A percentile compares a stretch with the other conserved stretches of the same genome.
Evolutionary conservation across 2,329 filamentous ascomycete genomes (phyloP).

Genomic region (Colletotrichum sp.): DNA sequence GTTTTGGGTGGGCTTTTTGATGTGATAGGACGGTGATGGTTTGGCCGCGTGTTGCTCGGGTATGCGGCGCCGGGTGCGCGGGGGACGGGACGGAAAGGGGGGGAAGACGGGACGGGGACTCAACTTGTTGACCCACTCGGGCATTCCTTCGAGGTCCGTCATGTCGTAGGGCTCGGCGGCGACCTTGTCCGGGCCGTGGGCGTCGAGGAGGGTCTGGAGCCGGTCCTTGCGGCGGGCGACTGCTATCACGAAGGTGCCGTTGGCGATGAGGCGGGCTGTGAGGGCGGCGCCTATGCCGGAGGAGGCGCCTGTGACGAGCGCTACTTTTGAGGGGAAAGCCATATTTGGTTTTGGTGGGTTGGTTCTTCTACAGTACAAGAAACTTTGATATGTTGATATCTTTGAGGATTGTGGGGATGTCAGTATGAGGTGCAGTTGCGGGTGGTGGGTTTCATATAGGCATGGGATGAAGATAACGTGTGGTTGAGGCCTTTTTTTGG

Average conservation of each 20-base stretch:
- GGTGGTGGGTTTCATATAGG: not conserved
- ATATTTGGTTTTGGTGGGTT: conserved; percentile 33
- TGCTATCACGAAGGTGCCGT: conserved; percentile 57
- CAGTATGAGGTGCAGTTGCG: not conserved
- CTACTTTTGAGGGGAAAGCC: conserved; percentile 59
- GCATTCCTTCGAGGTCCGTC: conserved; percentile 43
- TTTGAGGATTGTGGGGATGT: no score
- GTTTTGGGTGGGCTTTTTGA: not conserved
- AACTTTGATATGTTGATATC: not conserved
- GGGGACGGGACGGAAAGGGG: not conserved
- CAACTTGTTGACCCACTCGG: conserved; percentile 43
- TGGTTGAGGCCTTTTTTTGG: not conserved
- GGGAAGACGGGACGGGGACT: not conserved
- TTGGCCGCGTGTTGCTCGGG: not conserved
- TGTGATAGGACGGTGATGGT: not conserved
- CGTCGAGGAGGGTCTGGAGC: conserved; percentile 52
- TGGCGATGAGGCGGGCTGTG: conserved; percentile 42
- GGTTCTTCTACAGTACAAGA: not conserved
- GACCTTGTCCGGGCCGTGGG: conserved; percentile 49
- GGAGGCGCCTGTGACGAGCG: conserved; percentile 60
- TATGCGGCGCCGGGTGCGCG: not conserved
- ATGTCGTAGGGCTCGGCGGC: conserved; percentile 47
- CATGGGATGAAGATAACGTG: not conserved
- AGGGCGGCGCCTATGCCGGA: conserved; percentile 57
- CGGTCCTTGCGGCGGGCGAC: conserved; percentile 60